These are phyloP conservation scores for Ramularia endophylla DNA, from an alignment of 2,329 filamentous ascomycete genomes.

Conservation along the genomic window DNA sequence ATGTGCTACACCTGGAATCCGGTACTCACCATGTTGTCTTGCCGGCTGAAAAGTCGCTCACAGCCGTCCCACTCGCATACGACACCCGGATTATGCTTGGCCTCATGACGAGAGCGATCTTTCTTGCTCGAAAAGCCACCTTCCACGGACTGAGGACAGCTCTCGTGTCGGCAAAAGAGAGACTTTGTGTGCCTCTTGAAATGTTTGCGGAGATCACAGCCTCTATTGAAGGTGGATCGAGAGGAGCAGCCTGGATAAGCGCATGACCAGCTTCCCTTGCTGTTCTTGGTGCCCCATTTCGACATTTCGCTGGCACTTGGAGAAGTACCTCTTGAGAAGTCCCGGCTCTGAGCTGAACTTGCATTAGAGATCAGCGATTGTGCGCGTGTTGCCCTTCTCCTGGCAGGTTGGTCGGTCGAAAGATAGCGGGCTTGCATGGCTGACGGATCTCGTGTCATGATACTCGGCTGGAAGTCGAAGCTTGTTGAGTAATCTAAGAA, in stretches of 20 bases:
- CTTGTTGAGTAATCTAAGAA: slow-evolving; percentile 16
- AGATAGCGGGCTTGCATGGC: slow-evolving; percentile 12
- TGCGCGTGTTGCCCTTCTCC: slow-evolving; percentile 15
- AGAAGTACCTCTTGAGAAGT: slow-evolving; percentile 27
- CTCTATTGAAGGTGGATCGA: slow-evolving; percentile 51
- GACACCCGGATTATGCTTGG: slow-evolving; percentile 56
- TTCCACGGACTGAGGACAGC: slow-evolving; percentile 51
- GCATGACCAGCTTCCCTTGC: slow-evolving; percentile 52
- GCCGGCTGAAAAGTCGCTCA: slow-evolving; percentile 53
- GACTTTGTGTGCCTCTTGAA: slow-evolving; percentile 58
- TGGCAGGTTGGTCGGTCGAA: slow-evolving; percentile 14
- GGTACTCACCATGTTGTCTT: slow-evolving; percentile 55
- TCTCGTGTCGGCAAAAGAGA: slow-evolving; percentile 54
- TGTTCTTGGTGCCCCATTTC: slow-evolving; percentile 38
- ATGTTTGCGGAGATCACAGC: slow-evolving; percentile 58
- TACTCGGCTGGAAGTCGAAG: slow-evolving; percentile 4
- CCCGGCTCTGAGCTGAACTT: slow-evolving; percentile 22
- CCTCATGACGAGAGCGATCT: slow-evolving; percentile 55
- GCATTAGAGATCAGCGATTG: slow-evolving; percentile 25
- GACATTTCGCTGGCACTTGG: slow-evolving; percentile 30
- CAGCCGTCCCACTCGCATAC: slow-evolving; percentile 54
- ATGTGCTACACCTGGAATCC: neutral
- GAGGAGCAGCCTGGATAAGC: slow-evolving; percentile 55
- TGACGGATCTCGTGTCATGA: slow-evolving; percentile 8
- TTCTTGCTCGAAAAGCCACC: slow-evolving; percentile 60